Evolutionary conservation across 2,329 filamentous ascomycete genomes (phyloP).

Genomic region (Nothopassalora personata): DNA sequence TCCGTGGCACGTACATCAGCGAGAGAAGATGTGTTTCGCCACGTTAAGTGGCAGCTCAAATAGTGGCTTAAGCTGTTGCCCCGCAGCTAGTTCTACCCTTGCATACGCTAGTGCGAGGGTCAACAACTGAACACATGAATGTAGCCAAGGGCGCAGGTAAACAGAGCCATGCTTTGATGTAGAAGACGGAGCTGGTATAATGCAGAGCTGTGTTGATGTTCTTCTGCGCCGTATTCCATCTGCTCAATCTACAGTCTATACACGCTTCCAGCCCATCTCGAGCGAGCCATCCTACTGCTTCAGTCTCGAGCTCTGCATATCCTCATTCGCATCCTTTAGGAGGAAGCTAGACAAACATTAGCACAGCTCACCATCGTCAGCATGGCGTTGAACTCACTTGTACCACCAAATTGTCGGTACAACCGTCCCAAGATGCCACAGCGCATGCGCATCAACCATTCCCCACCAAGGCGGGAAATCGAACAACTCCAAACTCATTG

Average conservation of each 20-base stretch:
- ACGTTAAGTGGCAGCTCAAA: background rate
- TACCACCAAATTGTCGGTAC: conserved; percentile 87
- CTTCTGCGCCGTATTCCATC: background rate
- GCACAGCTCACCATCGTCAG: conserved; percentile 4
- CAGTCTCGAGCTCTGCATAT: conserved; percentile 65
- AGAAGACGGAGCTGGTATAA: background rate
- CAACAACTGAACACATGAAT: background rate
- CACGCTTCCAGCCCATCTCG: background rate
- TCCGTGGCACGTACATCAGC: background rate
- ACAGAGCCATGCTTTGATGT: background rate
- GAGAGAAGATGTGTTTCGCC: background rate
- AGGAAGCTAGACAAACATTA: conserved; percentile 61
- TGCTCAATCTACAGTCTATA: background rate
- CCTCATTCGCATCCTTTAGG: conserved; percentile 76
- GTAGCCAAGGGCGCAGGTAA: background rate
- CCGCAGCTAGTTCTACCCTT: background rate
- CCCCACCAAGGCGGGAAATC: conserved; percentile 85
- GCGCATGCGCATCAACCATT: conserved; percentile 82
- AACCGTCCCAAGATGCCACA: conserved; percentile 95
- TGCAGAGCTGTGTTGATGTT: background rate
- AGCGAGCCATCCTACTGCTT: conserved; percentile 52
- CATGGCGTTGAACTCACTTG: conserved; percentile 59
- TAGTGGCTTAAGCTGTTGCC: background rate
- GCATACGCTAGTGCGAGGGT: background rate
- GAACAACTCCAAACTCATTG: conserved; percentile 92